A percentile compares a stretch with the other conserved stretches of the same genome.
These are phyloP conservation scores for Dactylellina leptospora DNA, from an alignment of 2,329 filamentous ascomycete species.

Conservation along the genomic window DNA sequence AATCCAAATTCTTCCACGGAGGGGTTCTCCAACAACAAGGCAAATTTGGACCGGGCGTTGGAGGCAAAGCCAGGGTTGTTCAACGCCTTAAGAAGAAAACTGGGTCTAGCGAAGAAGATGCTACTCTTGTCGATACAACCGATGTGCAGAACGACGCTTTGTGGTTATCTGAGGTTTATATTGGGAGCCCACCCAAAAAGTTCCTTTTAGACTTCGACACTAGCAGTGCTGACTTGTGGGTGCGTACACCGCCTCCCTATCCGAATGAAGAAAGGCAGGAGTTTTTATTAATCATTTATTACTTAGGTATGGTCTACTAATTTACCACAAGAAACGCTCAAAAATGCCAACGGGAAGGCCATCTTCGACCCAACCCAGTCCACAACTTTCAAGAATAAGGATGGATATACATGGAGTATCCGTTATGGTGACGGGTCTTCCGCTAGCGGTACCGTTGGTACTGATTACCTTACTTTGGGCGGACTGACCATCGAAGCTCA, in stretches of 20 bases:
- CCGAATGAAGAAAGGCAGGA: background rate
- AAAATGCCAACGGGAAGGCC: conserved; percentile 62
- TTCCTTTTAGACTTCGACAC: conserved; percentile 75
- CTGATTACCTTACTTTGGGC: conserved; percentile 70
- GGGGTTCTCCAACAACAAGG: conserved; percentile 65
- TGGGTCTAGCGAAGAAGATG: conserved; percentile 57
- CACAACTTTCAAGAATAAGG: conserved; percentile 66
- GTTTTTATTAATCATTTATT: background rate
- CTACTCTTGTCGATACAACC: conserved; percentile 66
- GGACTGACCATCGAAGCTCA: conserved; percentile 70
- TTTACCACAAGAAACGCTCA: conserved; percentile 60
- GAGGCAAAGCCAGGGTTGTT: conserved; percentile 64
- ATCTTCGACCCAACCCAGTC: conserved; percentile 71
- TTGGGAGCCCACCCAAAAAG: conserved; percentile 73
- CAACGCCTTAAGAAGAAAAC: conserved; percentile 62
- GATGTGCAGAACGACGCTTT: conserved; percentile 74
- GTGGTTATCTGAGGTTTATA: conserved; percentile 65
- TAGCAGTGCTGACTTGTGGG: conserved; percentile 75
- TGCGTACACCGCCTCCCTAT: conserved; percentile 58
- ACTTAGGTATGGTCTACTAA: conserved; percentile 67
- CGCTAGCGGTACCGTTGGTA: conserved; percentile 72
- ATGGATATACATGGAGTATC: conserved; percentile 70
- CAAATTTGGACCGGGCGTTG: conserved; percentile 62
- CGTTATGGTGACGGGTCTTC: conserved; percentile 74
- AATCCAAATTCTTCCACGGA: conserved; percentile 69